phyloP scores from a whole-genome alignment of 768 basidiomycete species.

The Polyporus arcularius region DNA sequence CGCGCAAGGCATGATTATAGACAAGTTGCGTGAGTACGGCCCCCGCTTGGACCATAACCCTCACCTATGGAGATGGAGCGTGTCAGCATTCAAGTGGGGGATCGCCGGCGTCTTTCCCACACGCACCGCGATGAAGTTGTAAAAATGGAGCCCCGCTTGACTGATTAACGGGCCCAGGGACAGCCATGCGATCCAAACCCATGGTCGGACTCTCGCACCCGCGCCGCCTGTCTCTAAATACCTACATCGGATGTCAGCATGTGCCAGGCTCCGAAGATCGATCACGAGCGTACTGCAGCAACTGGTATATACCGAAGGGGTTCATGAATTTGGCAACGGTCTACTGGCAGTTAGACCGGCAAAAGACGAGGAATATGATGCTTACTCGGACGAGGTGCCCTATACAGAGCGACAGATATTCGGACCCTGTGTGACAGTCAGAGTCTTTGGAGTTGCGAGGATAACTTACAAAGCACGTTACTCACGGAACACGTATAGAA shows the following conservation, averaged over 20 bases:
- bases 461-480: neutral
- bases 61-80: constrained; percentile 31
- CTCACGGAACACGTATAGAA: constrained; percentile 25
- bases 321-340: neutral
- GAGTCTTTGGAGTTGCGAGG: no score
- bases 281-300: constrained; percentile 28
- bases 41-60: constrained; percentile 49
- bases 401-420: constrained; percentile 2
- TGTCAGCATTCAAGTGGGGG: neutral
- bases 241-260: neutral
- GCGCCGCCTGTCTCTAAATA: constrained; percentile 44
- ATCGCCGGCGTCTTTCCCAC: no score
- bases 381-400: neutral
- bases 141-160: constrained; percentile 52
- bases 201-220: constrained; percentile 54
- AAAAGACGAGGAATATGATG: neutral
- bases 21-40: constrained; percentile 50
- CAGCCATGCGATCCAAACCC: constrained; percentile 68
- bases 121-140: constrained; percentile 37
- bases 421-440: no score
- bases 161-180: constrained; percentile 48
- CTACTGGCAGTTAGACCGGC: no score
- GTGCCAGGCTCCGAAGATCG: neutral
- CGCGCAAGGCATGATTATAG: constrained; percentile 57
- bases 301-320: constrained; percentile 32